These are phyloP conservation scores for Cryptococcus deneoformans DNA, from an alignment of 1,284 basidiomycete genomes.

Conservation along the genomic window DNA sequence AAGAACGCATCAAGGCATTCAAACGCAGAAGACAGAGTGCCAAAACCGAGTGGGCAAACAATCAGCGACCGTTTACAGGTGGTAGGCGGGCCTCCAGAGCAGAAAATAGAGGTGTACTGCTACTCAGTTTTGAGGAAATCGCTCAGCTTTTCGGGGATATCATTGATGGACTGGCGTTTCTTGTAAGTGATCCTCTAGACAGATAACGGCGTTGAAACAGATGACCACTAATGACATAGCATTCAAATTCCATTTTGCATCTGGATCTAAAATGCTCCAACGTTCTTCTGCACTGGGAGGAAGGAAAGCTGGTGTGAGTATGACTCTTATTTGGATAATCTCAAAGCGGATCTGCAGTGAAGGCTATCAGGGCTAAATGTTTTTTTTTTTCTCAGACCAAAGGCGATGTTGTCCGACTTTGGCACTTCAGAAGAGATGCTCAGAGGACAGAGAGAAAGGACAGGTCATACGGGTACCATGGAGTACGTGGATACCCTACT, in stretches of 20 bases:
- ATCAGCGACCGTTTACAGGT: slow-evolving; percentile 21
- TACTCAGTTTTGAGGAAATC: slow-evolving; percentile 77
- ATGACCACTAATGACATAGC: slow-evolving; percentile 53
- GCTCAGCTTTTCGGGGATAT: slow-evolving; percentile 72
- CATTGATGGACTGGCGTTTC: slow-evolving; percentile 70
- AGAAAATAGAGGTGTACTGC: slow-evolving; percentile 62
- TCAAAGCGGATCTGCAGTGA: background rate
- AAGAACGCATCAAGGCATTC: slow-evolving; percentile 60
- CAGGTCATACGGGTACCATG: slow-evolving; percentile 89
- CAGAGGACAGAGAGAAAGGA: slow-evolving; percentile 61
- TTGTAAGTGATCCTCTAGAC: slow-evolving; percentile 56
- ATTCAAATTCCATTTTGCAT: slow-evolving; percentile 80
- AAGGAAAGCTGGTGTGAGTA: slow-evolving; percentile 65
- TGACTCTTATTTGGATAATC: background rate
- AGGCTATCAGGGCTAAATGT: background rate
- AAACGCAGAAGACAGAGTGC: slow-evolving; percentile 32
- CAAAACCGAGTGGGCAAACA: slow-evolving; percentile 36
- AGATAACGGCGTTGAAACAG: background rate
- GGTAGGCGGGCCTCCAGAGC: slow-evolving; percentile 11
- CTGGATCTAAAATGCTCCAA: slow-evolving; percentile 92
- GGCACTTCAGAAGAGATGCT: slow-evolving; percentile 90
- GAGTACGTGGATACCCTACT: slow-evolving; percentile 48
- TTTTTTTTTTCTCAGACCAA: slow-evolving; percentile 39
- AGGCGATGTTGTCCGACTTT: slow-evolving; percentile 88
- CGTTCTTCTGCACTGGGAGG: slow-evolving; percentile 87